phyloP scores from a whole-genome alignment of 306 rosid genomes.

The Sindora glabra region DNA sequence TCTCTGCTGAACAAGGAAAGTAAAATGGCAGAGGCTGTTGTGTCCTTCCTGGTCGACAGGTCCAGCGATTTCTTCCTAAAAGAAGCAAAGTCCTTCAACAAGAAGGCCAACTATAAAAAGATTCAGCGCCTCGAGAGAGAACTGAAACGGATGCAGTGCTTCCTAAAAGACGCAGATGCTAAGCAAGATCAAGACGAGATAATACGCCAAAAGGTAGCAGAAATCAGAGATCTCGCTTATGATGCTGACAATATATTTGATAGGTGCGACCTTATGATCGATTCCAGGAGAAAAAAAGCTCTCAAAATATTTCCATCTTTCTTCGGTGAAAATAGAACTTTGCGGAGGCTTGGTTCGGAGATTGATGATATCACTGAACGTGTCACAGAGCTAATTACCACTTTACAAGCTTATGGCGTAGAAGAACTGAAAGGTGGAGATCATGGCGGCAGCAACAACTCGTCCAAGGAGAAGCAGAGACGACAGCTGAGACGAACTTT shows the following conservation, averaged over 20 bases:
- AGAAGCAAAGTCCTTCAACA: conserved; percentile 24
- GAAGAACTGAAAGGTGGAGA: conserved; percentile 6
- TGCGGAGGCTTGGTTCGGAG: conserved; percentile 18
- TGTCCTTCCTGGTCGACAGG: conserved; percentile 29
- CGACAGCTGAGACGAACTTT: conserved; percentile 29
- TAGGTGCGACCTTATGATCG: conserved; percentile 20
- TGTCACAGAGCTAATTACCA: conserved; percentile 23
- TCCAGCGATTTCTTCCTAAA: conserved; percentile 12
- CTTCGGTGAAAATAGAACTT: not conserved
- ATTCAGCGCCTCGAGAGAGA: conserved; percentile 23
- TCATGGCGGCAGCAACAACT: not conserved
- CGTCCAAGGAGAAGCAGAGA: not conserved
- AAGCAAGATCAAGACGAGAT: conserved; percentile 24
- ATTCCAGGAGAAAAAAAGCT: no score
- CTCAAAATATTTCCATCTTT: not conserved
- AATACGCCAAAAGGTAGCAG: conserved; percentile 25
- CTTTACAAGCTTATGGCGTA: conserved; percentile 26
- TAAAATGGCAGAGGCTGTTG: conserved; percentile 35
- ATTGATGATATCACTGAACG: conserved; percentile 13
- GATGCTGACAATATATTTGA: conserved; percentile 44
- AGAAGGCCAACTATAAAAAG: conserved; percentile 12
- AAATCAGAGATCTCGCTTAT: conserved; percentile 35
- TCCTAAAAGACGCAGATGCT: conserved; percentile 38
- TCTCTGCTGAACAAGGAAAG: no score
- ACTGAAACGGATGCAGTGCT: conserved; percentile 34